Evolutionary conservation across 768 basidiomycete genomes (phyloP).

Genomic region (Mycena vitilis): DNA sequence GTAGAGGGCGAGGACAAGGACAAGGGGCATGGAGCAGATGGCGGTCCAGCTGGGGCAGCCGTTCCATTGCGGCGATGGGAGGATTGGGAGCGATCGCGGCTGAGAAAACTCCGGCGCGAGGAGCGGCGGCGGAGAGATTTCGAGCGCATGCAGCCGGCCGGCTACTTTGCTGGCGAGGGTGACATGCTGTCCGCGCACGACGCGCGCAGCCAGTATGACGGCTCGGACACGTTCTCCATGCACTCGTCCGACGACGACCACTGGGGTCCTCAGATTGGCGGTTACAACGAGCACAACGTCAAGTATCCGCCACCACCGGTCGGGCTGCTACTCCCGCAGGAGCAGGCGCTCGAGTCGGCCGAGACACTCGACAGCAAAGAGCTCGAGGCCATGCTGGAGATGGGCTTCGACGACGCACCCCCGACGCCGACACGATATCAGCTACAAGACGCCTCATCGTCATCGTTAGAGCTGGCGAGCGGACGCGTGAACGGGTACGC

Average conservation of each 20-base stretch:
- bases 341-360: constrained; percentile 50
- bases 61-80: constrained; percentile 99
- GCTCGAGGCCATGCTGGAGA: constrained; percentile 92
- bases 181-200: constrained; percentile 73
- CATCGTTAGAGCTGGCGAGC: constrained; percentile 48
- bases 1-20: constrained; percentile 85
- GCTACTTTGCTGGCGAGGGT: constrained; percentile 71
- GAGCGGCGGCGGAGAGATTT: constrained; percentile 85
- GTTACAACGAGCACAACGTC: constrained; percentile 87
- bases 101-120: constrained; percentile 91
- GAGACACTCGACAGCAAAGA: constrained; percentile 76
- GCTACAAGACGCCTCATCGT: constrained; percentile 65
- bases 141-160: constrained; percentile 79
- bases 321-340: constrained; percentile 64
- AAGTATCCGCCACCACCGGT: constrained; percentile 89
- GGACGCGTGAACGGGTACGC: constrained; percentile 65
- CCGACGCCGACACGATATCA: constrained; percentile 71
- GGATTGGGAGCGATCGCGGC: constrained; percentile 96
- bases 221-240: constrained; percentile 84
- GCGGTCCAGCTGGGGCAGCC: constrained; percentile 61
- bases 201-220: constrained; percentile 73
- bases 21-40: constrained; percentile 80
- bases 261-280: constrained; percentile 96
- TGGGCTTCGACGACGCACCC: constrained; percentile 84
- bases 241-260: constrained; percentile 93